phyloP scores from a whole-genome alignment of 257 asterid genomes.

The Nicotiana noctiflora region DNA sequence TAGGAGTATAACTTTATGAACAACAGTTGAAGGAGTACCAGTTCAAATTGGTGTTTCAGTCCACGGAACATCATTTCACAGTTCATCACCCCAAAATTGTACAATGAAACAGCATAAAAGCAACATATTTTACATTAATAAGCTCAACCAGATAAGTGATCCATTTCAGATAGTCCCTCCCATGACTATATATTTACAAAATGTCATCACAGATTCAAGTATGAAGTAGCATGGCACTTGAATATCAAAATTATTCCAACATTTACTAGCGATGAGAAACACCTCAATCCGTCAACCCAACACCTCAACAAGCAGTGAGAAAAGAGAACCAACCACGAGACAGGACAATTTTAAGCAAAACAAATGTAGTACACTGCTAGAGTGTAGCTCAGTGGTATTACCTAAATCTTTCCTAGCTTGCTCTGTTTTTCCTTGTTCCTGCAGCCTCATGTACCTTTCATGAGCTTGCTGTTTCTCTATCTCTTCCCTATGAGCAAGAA shows the following conservation, averaged over 20 bases:
- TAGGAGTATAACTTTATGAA: neutral
- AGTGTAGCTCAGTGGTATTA: conserved; percentile 14
- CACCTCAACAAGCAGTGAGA: neutral
- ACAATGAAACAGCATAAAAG: neutral
- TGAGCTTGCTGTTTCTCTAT: conserved; percentile 86
- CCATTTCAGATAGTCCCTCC: neutral
- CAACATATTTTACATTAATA: neutral
- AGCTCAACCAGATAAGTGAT: neutral
- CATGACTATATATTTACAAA: neutral
- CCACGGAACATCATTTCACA: neutral
- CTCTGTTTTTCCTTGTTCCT: conserved; percentile 97
- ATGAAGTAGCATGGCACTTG: neutral
- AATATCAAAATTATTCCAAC: neutral
- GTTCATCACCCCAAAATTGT: neutral
- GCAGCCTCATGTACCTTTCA: conserved; percentile 94
- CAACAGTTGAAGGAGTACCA: neutral
- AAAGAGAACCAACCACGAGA: neutral
- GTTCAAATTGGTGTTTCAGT: neutral
- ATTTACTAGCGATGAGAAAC: neutral
- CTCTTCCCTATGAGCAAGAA: conserved; percentile 64
- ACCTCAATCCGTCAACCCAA: neutral
- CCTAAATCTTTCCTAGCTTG: conserved; percentile 94
- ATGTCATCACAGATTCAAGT: neutral
- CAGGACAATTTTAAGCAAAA: neutral
- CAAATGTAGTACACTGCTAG: neutral